Evolutionary conservation across 495 filamentous ascomycete species (phyloP).

Genomic region (Penicillium crystallinum): DNA sequence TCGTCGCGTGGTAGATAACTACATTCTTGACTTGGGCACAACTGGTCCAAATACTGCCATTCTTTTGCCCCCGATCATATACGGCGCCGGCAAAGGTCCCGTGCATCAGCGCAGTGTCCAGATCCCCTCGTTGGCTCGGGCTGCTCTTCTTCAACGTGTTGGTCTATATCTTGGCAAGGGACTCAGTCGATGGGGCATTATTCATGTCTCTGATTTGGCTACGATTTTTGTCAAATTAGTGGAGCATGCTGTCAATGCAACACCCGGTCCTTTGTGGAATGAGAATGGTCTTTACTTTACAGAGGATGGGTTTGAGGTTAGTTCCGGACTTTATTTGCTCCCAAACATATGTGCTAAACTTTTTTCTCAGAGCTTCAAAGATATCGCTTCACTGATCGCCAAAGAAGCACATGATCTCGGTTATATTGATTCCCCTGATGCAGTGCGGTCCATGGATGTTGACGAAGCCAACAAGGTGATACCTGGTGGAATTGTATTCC

Average conservation of each 20-base stretch:
- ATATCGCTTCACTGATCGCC: not conserved
- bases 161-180: constrained; percentile 4
- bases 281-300: constrained; percentile 4
- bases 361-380: constrained; percentile 4
- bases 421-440: not conserved
- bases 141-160: not conserved
- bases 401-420: constrained; percentile 3
- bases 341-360: not conserved
- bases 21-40: constrained; percentile 4
- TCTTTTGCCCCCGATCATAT: constrained; percentile 5
- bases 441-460: constrained; percentile 1
- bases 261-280: not conserved
- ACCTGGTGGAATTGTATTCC: not conserved
- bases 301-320: not conserved
- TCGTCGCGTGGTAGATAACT: constrained; percentile 2
- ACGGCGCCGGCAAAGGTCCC: constrained; percentile 1
- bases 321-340: not conserved
- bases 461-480: constrained; percentile 3
- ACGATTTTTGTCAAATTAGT: not conserved
- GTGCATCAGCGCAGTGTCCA: constrained; percentile 4
- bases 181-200: not conserved
- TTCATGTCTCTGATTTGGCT: constrained; percentile 2
- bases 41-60: constrained; percentile 5
- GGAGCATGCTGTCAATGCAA: not conserved
- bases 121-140: not conserved